Evolutionary conservation across 2,329 filamentous ascomycete genomes (phyloP).

Genomic region (Pseudofabraea citricarpa): DNA sequence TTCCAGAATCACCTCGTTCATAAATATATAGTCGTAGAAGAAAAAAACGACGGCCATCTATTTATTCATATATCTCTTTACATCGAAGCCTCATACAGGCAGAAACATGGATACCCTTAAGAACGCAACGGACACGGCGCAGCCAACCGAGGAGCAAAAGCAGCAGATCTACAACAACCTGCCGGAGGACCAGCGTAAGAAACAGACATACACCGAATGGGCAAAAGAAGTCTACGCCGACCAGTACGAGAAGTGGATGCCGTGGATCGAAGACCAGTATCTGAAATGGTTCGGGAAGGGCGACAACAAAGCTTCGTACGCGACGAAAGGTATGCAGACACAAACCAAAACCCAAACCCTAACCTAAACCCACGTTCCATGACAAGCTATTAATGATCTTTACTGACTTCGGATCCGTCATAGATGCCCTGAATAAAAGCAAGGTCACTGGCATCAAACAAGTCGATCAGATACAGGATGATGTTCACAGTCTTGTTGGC

Average conservation of each 20-base stretch:
- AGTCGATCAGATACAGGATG: slow-evolving; percentile 65
- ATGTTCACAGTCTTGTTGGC: slow-evolving; percentile 55
- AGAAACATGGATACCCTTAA: slow-evolving; percentile 6
- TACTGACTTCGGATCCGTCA: slow-evolving; percentile 3
- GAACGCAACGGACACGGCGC: neutral
- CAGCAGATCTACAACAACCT: slow-evolving; percentile 13
- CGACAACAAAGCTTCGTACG: slow-evolving; percentile 72
- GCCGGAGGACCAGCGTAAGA: slow-evolving; percentile 13
- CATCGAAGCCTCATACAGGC: too few relatives aligned
- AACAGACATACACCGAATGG: slow-evolving; percentile 44
- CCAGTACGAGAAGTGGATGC: slow-evolving; percentile 72
- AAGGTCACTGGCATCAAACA: slow-evolving; percentile 65
- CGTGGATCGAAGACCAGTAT: slow-evolving; percentile 72
- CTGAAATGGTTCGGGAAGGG: slow-evolving; percentile 64
- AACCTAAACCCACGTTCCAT: neutral
- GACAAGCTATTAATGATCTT: too few relatives aligned
- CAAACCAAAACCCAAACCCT: neutral
- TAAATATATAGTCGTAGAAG: too few relatives aligned
- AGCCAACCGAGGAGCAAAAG: slow-evolving; percentile 14
- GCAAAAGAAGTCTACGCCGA: slow-evolving; percentile 60
- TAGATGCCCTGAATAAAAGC: slow-evolving; percentile 63
- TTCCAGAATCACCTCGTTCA: too few relatives aligned
- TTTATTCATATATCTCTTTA: too few relatives aligned
- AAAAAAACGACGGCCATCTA: too few relatives aligned
- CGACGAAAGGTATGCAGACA: slow-evolving; percentile 53